phyloP scores from a whole-genome alignment of 2,329 filamentous ascomycete genomes.

The Colletotrichum coccodes region DNA sequence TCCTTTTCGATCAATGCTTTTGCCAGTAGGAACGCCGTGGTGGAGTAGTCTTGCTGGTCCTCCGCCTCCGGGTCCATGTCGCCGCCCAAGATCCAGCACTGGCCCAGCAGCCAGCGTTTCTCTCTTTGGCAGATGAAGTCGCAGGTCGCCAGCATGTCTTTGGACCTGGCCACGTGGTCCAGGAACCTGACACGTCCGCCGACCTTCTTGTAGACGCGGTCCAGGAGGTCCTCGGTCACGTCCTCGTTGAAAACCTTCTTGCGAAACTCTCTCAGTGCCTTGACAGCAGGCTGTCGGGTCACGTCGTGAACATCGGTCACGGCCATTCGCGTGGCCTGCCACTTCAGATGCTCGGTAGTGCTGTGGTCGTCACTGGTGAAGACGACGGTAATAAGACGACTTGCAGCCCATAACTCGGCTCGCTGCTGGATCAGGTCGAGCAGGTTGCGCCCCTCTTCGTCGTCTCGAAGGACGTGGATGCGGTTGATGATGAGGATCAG shows the following conservation, averaged over 20 bases:
- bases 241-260: slow-evolving; percentile 56
- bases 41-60: slow-evolving; percentile 69
- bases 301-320: slow-evolving; percentile 64
- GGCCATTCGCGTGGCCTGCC: slow-evolving; percentile 64
- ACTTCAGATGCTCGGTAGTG: slow-evolving; percentile 66
- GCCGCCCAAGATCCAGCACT: slow-evolving; percentile 76
- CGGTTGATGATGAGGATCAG: slow-evolving; percentile 75
- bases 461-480: slow-evolving; percentile 72
- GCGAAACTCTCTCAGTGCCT: slow-evolving; percentile 60
- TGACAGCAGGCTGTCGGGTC: slow-evolving; percentile 56
- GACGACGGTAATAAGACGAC: slow-evolving; percentile 70
- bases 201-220: slow-evolving; percentile 63
- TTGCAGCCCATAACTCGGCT: slow-evolving; percentile 78
- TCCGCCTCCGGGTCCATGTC: slow-evolving; percentile 78
- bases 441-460: slow-evolving; percentile 73
- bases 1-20: slow-evolving; percentile 63
- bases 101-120: slow-evolving; percentile 79
- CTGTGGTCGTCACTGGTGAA: slow-evolving; percentile 70
- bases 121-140: slow-evolving; percentile 71
- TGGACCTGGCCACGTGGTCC: slow-evolving; percentile 61
- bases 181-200: slow-evolving; percentile 65
- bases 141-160: slow-evolving; percentile 61
- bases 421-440: slow-evolving; percentile 77
- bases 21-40: slow-evolving; percentile 68
- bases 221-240: slow-evolving; percentile 49